phyloP scores from a whole-genome alignment of 2,329 filamentous ascomycete species.

The Graphiopsis chlorocephala region DNA sequence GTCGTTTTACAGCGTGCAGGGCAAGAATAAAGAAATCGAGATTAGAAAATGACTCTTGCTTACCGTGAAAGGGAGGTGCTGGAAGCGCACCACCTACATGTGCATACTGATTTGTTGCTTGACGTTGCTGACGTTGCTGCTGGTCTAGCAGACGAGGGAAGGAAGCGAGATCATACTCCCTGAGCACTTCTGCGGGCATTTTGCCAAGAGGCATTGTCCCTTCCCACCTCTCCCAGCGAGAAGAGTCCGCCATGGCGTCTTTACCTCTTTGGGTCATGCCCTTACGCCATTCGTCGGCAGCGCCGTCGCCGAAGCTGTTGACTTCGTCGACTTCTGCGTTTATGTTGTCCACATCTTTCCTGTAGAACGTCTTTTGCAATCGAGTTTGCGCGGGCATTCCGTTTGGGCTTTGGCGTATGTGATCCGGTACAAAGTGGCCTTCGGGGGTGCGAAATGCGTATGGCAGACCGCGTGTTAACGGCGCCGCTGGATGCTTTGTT shows the following conservation, averaged over 20 bases:
- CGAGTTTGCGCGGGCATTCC: constrained; percentile 47
- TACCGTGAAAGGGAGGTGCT: constrained; percentile 11
- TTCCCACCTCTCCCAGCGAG: constrained; percentile 75
- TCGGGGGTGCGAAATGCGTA: constrained; percentile 64
- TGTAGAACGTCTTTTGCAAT: constrained; percentile 66
- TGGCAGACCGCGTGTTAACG: constrained; percentile 66
- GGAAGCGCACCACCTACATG: constrained; percentile 10
- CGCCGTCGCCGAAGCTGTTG: constrained; percentile 63
- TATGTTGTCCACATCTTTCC: constrained; percentile 60
- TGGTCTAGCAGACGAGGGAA: constrained; percentile 25
- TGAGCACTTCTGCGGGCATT: constrained; percentile 30
- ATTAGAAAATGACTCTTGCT: constrained; percentile 5
- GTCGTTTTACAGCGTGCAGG: neutral
- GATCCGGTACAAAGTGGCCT: constrained; percentile 58
- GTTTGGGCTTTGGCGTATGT: constrained; percentile 53
- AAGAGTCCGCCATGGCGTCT: constrained; percentile 58
- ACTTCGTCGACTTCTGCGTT: constrained; percentile 62
- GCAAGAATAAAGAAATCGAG: neutral
- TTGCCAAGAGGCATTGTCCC: constrained; percentile 33
- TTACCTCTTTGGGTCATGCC: constrained; percentile 65
- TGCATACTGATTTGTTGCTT: constrained; percentile 5
- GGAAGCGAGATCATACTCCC: constrained; percentile 33
- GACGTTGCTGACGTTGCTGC: constrained; percentile 21
- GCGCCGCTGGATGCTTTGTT: constrained; percentile 56
- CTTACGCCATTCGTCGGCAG: constrained; percentile 75